Percentiles rank a stretch among this genome's conserved stretches.
Evolutionary conservation across 2,329 filamentous ascomycete genomes (phyloP).

Genomic region (Cercospora beticola): DNA sequence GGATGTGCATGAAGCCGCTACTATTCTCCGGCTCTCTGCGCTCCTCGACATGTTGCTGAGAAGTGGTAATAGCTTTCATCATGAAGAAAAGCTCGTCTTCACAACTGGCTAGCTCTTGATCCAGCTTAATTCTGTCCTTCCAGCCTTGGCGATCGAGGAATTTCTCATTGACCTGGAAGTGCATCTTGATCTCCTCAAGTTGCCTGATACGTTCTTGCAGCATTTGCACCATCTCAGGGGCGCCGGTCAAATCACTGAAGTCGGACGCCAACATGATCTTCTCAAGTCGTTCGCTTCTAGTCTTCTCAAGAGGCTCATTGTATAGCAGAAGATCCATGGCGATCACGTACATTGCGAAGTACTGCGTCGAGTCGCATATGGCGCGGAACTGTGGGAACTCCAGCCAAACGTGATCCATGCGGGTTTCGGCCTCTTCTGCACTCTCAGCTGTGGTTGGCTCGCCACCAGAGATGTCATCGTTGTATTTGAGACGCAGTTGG

Average conservation of each 20-base stretch:
- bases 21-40: conserved; percentile 62
- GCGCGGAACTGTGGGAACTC: conserved; percentile 92
- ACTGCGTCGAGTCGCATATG: conserved; percentile 96
- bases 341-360: conserved; percentile 98
- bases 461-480: conserved; percentile 79
- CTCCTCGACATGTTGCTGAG: conserved; percentile 81
- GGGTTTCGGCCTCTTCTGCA: conserved; percentile 55
- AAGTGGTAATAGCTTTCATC: conserved; percentile 99
- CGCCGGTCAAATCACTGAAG: conserved; percentile 92
- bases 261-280: conserved; percentile 99
- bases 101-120: conserved; percentile 82
- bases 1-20: conserved; percentile 83
- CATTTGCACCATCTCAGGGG: conserved; percentile 86
- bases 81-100: conserved; percentile 99
- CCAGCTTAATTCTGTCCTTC: conserved; percentile 85
- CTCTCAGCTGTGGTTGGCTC: conserved; percentile 44
- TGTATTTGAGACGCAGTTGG: conserved; percentile 91
- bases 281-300: conserved; percentile 88
- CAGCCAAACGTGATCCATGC: conserved; percentile 96
- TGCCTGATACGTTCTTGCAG: conserved; percentile 91
- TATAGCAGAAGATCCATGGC: conserved; percentile 94
- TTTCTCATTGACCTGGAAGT: conserved; percentile 90
- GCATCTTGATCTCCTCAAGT: conserved; percentile 91
- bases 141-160: conserved; percentile 85
- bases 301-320: conserved; percentile 94